These are phyloP conservation scores for Berkeleyomyces basicola DNA, from an alignment of 2,329 filamentous ascomycete species.

Conservation along the genomic window DNA sequence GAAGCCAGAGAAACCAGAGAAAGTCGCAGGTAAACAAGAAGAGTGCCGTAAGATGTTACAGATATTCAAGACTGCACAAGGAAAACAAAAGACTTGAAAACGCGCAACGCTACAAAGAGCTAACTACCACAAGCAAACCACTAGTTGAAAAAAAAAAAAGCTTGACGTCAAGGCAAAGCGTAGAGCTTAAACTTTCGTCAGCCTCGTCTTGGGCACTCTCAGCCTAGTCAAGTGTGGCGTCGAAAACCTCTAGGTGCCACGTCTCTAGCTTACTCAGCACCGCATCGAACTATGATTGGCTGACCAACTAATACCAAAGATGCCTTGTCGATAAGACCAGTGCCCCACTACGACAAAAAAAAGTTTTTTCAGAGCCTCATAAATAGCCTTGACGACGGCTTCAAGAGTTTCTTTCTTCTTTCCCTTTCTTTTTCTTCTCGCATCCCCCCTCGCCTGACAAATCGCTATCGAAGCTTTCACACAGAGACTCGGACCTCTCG, in stretches of 20 bases:
- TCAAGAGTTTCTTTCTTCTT: slow-evolving; percentile 13
- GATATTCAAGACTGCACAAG: background rate
- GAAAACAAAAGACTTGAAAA: background rate
- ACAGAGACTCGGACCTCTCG: slow-evolving; percentile 41
- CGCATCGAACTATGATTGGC: background rate
- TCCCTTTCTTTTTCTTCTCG: slow-evolving; percentile 21
- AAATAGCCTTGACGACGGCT: background rate
- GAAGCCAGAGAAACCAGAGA: no score
- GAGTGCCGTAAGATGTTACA: no score
- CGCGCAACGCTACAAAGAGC: background rate
- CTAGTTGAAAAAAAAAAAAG: background rate
- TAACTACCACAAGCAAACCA: background rate
- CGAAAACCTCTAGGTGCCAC: background rate
- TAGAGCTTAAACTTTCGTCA: background rate
- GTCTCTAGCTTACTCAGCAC: background rate
- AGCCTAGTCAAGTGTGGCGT: background rate
- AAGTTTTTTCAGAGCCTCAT: slow-evolving; percentile 11
- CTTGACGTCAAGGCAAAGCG: background rate
- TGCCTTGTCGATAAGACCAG: no score
- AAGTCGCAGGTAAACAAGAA: no score
- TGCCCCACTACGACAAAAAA: slow-evolving; percentile 8
- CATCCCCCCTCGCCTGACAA: slow-evolving; percentile 90
- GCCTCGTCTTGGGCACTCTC: background rate
- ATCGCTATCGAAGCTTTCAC: slow-evolving; percentile 99
- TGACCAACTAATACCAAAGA: background rate